phyloP scores from a whole-genome alignment of 208 protist species.

The Strigomonas culicis region DNA sequence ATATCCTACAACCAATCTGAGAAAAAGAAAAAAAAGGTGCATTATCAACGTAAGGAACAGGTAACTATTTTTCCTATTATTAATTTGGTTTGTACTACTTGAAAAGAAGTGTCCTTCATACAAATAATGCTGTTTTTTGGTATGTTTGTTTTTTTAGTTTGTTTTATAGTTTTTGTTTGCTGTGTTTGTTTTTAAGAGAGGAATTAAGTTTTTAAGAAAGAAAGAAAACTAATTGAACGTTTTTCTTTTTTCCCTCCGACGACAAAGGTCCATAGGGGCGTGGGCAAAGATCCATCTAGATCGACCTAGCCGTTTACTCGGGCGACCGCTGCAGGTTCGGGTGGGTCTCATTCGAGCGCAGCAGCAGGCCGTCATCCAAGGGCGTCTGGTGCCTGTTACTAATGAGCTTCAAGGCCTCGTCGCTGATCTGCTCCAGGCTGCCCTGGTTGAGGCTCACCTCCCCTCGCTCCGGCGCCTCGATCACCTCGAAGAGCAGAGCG shows the following conservation, averaged over 20 bases:
- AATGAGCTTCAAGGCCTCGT: conserved; percentile 65
- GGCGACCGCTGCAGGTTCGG: conserved; percentile 82
- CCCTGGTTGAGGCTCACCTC: conserved; percentile 62
- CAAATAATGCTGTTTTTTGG: background rate
- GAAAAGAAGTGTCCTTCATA: no score
- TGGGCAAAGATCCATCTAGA: background rate
- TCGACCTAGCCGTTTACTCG: conserved; percentile 36
- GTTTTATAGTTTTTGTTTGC: background rate
- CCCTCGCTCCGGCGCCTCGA: conserved; percentile 89
- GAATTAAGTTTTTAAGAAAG: no score
- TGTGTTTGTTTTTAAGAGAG: background rate
- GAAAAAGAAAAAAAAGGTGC: conserved; percentile 16
- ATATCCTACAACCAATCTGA: conserved; percentile 2
- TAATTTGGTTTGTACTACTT: conserved; percentile 1
- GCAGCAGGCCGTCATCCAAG: conserved; percentile 63
- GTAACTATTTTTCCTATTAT: conserved; percentile 17
- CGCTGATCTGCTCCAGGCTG: conserved; percentile 58
- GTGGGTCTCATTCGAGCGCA: conserved; percentile 66
- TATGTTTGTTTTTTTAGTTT: background rate
- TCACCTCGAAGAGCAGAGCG: conserved; percentile 76
- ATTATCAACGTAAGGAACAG: background rate
- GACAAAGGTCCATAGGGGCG: no score
- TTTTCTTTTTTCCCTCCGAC: background rate
- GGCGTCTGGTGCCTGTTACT: conserved; percentile 85
- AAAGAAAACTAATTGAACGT: no score